Evolutionary conservation across 1,139 yeast genomes (phyloP), one percentile per base, ranked within the genome.

Genomic region (Starmera stellimalicola): DNA sequence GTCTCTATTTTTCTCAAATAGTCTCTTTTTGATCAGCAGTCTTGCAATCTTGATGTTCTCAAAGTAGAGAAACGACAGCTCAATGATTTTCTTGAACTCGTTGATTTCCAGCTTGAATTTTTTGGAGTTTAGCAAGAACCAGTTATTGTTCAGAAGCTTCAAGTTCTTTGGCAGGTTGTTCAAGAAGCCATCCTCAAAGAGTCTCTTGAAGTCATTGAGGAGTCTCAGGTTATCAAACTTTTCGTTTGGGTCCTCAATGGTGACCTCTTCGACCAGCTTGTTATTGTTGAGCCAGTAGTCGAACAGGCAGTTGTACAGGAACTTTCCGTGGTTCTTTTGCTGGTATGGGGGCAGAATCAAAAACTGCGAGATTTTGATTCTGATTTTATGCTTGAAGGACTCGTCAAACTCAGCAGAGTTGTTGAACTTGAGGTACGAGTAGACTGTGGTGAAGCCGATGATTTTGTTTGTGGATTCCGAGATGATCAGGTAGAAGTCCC

Each of bases 191-290:
- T 43, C 36, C 30, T 47, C 41, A 40, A 55, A 43, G 27, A 87
- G 58, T 42, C 82, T 60, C 30, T 62, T 58, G 44, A 91, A 63
- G 52, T 91, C 98, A 39, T 78, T 70, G 23, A 91, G 63, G 54
- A 91, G 97, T 41, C 98, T 68, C 47, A 93, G 61, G 51, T 84
- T 94, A 51, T 91, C 98, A 58, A 91, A 91, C 29, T 77, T 75
- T 54, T 88, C 96, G 51, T 82, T 84, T 3, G 98, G 98, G 53
- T 93, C 98, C 54, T 91, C 98, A 8, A 93, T 88, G 0, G 91
- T 87, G 27, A 91, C 68, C 49, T 88, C 95, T 26, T 63, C 58
- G n/a, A 87, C 73, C 12, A 6, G 25, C 4, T 52, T 42, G 0
- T 55, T 48, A 41, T 82, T 80, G 0, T 50, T 44, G 6, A 64